phyloP scores from a whole-genome alignment of 495 filamentous ascomycete genomes.

The Penicillium canariense region DNA sequence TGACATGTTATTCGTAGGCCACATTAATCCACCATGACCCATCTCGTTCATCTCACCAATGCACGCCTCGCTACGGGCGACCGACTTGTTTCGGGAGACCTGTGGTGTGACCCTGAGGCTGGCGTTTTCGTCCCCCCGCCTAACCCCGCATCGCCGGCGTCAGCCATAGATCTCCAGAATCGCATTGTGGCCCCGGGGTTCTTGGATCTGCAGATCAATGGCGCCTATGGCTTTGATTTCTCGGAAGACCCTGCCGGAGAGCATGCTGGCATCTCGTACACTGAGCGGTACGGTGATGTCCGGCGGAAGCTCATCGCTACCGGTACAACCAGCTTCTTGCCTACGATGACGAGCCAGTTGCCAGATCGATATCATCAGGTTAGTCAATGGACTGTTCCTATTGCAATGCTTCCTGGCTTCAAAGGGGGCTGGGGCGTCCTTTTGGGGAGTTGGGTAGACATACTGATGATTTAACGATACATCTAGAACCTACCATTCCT shows the following conservation, averaged over 20 bases:
- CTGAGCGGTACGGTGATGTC: constrained; percentile 52
- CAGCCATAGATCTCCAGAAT: constrained; percentile 57
- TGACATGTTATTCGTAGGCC: not conserved
- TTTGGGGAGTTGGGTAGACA: not conserved
- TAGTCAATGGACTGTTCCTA: not conserved
- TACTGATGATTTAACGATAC: not conserved
- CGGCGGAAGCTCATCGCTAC: constrained; percentile 59
- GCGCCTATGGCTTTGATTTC: constrained; percentile 72
- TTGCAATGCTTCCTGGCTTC: too few relatives aligned
- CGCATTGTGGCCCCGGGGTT: constrained; percentile 67
- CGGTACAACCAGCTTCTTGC: constrained; percentile 64
- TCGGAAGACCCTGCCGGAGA: constrained; percentile 42
- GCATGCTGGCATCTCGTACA: constrained; percentile 51
- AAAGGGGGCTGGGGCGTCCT: too few relatives aligned
- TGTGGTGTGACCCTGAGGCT: constrained; percentile 62
- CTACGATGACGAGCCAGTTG: constrained; percentile 48
- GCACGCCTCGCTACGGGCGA: constrained; percentile 57
- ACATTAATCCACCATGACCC: constrained; percentile 41
- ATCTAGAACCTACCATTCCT: constrained; percentile 50
- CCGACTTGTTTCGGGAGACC: constrained; percentile 54
- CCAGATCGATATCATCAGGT: constrained; percentile 28
- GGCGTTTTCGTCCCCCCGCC: constrained; percentile 61
- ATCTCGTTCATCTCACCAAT: constrained; percentile 57
- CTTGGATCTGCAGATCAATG: constrained; percentile 73
- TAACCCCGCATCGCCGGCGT: constrained; percentile 34